Evolutionary conservation across 768 basidiomycete species (phyloP), one percentile per base, ranked within the genome.

Genomic region (Collybiopsis confluens): DNA sequence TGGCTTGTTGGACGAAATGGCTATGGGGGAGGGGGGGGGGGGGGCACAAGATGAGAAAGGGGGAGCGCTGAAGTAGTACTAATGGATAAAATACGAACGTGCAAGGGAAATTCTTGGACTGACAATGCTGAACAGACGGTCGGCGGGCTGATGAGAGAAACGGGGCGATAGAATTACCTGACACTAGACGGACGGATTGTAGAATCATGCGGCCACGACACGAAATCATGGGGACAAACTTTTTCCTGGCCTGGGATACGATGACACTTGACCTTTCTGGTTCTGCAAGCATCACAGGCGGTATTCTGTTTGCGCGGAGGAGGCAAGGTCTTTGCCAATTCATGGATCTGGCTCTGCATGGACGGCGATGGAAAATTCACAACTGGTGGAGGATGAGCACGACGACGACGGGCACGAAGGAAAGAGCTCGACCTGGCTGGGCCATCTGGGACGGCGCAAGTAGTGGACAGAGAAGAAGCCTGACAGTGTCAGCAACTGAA

Each of bases 261-360:
- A 71, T 90, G 82, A 65, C 92, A 94, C 68, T 92, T 92, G 60
- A 94, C 92, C 74, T 94, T 94, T 59, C 92, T 80, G 36, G 88
- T 77, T 70, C 91, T 87, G 82, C 92, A 95, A 49, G 88, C 88
- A 74, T 95, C 92, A 69, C 92, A 95, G 24, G 93, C 92, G 20
- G 91, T 90, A 65, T 95, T 95, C 71, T 94, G 92, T 67, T 92
- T 92, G 15, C 92, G 75, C 5, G 90, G 88, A n/a, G 89, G 88
- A 1, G 90, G 87, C 0, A 89, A 78, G 1, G 85, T 80, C 73
- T 88, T 88, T 50, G 86, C 85, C 35, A 88, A 79, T 63, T 91
- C 88, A 62, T 89, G 86, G 51, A 90, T 86, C 69, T 90, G 87
- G 61, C 83, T 88, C 74, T 91, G 89, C 62, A 88, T 78, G 42